A percentile compares a stretch with the other conserved stretches of the same genome.
Conservation (phyloP, 2,329 filamentous ascomycete species). For the Ceratocystis huliohia region DNA sequence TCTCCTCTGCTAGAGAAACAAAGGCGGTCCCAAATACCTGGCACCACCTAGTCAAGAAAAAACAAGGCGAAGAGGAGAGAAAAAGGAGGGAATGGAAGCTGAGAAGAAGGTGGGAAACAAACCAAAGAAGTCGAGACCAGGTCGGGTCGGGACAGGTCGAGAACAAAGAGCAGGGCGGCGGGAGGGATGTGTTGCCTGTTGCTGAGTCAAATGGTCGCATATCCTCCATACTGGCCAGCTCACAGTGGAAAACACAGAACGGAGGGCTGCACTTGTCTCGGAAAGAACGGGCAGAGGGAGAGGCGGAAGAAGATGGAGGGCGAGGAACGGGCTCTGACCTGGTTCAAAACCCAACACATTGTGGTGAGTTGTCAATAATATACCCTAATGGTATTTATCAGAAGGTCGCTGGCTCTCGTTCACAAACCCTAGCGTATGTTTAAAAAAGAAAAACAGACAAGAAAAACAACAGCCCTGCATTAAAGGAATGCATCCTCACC, state of each 20-base stretch:
- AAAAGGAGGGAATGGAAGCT: neutral
- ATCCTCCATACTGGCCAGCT: too few species aligned
- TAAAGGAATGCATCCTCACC: neutral
- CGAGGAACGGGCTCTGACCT: neutral
- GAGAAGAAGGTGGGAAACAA: neutral
- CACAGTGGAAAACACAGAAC: too few species aligned
- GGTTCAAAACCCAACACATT: neutral
- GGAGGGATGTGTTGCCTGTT: too few species aligned
- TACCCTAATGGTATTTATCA: neutral
- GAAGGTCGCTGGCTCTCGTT: neutral
- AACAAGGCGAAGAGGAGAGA: neutral
- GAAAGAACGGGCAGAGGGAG: too few species aligned
- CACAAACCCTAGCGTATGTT: neutral
- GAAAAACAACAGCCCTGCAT: too few species aligned
- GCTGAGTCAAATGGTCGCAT: too few species aligned
- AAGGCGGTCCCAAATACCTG: neutral
- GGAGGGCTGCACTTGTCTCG: too few species aligned
- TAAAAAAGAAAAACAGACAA: too few species aligned
- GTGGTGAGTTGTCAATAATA: neutral
- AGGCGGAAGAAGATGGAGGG: too few species aligned
- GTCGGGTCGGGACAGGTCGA: too few species aligned
- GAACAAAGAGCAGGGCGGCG: too few species aligned
- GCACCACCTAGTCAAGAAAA: neutral
- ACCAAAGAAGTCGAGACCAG: too few species aligned
- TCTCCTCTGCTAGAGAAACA: neutral